Evolutionary conservation across 176 grass and related monocot species (phyloP), one percentile per base, ranked within the genome.

Genomic region (sorghum (Sorghum bicolor)): DNA sequence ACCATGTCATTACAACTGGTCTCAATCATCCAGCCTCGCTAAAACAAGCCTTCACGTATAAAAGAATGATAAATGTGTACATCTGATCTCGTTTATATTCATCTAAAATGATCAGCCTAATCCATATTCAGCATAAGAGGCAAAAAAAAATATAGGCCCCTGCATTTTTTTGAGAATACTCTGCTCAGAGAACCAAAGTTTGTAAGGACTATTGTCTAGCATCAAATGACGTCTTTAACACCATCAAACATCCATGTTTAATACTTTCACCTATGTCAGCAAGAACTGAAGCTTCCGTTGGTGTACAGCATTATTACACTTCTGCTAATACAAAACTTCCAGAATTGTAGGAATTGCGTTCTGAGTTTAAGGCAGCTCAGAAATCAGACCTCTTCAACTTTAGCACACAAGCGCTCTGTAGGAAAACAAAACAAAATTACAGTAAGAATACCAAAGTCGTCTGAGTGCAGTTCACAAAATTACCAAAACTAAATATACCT

Each of bases 391-490:
- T 91, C 94, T 87, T 97, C 94, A 83, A 77, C 83, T 91, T 91
- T 93, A 26, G 87, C 75, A 90, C 94, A 97, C 50, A 97, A 78
- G 4, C 91, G 91, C 75, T 97, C 91, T 97, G 78, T 37, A 34
- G 22, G 6, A 44, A 75, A 79, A 61, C 37, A 89, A 64, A 72
- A 79, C 70, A 60, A 64, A 79, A 16, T 12, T 33, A 75, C 4
- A 47, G 26, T 85, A 77, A 79, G 60, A 63, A 45, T 67, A 74
- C 19, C 2, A 44, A 72, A 78, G 31, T 63, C 41, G 26, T 80
- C 71, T 61, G 12, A 20, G 13, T 34, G 8, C 19, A 78, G 29
- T 3, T 24, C 0, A 70, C 5, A 69, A 75, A 48, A 32, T 37
- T 82, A 19, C 8, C 28, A 61, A 73, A 63, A 74, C 6, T 25